Percentiles rank a stretch among this genome's conserved stretches.
phyloP scores from a whole-genome alignment of 495 filamentous ascomycete genomes.

The Xylaria intraflava region DNA sequence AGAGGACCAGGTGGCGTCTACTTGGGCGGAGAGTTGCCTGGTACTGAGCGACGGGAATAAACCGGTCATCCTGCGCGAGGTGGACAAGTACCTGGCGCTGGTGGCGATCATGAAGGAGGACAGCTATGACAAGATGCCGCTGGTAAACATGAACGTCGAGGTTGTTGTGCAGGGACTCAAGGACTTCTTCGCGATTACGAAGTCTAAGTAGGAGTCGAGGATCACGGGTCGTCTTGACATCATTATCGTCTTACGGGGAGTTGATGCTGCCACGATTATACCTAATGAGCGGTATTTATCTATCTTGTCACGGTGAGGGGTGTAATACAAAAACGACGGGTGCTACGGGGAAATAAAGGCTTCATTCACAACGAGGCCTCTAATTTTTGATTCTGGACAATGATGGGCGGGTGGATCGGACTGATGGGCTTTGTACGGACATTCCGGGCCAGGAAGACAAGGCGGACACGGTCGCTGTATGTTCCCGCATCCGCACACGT shows the following conservation, averaged over 20 bases:
- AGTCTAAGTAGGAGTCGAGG: conserved; percentile 27
- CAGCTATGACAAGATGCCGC: conserved; percentile 51
- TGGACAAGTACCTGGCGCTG: conserved; percentile 78
- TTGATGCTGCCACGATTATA: neutral
- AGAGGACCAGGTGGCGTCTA: conserved; percentile 54
- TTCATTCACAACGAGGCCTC: neutral
- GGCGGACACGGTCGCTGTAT: too few relatives aligned
- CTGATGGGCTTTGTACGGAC: neutral
- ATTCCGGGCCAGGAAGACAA: too few relatives aligned
- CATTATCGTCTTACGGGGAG: neutral
- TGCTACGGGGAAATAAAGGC: neutral
- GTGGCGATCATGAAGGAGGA: conserved; percentile 70
- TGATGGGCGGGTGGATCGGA: neutral
- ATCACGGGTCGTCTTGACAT: neutral
- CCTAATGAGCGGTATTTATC: neutral
- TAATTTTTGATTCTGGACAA: neutral
- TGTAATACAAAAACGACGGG: neutral
- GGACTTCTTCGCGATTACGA: conserved; percentile 53
- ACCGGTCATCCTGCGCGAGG: conserved; percentile 78
- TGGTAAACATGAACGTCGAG: conserved; percentile 52
- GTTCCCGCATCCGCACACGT: too few relatives aligned
- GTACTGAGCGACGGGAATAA: conserved; percentile 72
- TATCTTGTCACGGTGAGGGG: neutral
- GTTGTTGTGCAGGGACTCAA: conserved; percentile 48
- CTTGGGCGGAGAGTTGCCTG: conserved; percentile 72